Evolutionary conservation across 148 eudicot species (phyloP), one percentile per base, ranked within the genome.

Genomic region (Dianthus caryophyllus): DNA sequence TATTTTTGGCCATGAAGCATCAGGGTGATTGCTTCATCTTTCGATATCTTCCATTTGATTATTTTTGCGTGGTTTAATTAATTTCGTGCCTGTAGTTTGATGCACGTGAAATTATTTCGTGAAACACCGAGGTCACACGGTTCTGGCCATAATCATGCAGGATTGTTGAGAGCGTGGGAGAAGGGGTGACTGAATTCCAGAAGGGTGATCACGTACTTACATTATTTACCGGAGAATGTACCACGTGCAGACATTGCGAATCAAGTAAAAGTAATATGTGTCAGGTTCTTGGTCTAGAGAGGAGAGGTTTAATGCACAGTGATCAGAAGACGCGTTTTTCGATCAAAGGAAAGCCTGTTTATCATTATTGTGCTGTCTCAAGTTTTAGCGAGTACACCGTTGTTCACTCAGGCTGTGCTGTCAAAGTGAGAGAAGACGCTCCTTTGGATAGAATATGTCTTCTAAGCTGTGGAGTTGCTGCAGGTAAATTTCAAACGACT

Each of bases 341-440:
- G 12, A 75, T 88, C 50, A 80, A 73, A 41, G 97, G 92, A 43
- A 80, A 84, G 66, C 92, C 98, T 22, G 49, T 94, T 70, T 94
- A 81, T 81, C 98, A 94, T 72, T 94, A 90, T 61, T 90, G 98
- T 74, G 98, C 92, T 5, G 97, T 94, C 54, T 94, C 98, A 61
- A 94, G 98, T 74, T 94, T 94, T 82, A 89, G 98, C 20, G 97
- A 94, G 73, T 94, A 84, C 48, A 94, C 92, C n/a, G 87, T 94
- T 64, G 97, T 94, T 78, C 91, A 94, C 68, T 87, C 96, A 68
- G 98, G 98, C 25, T 94, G 98, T 78, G 98, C 98, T 76, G 87
- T 90, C 68, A 94, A 90, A 85, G 80, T 94, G 57, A 77, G 84
- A 65, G 66, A 84, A 44, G 75, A 56, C 55, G 97, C 95, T 21